Conservation (phyloP, 306 rosid genomes). For the Trifolium dubium region DNA sequence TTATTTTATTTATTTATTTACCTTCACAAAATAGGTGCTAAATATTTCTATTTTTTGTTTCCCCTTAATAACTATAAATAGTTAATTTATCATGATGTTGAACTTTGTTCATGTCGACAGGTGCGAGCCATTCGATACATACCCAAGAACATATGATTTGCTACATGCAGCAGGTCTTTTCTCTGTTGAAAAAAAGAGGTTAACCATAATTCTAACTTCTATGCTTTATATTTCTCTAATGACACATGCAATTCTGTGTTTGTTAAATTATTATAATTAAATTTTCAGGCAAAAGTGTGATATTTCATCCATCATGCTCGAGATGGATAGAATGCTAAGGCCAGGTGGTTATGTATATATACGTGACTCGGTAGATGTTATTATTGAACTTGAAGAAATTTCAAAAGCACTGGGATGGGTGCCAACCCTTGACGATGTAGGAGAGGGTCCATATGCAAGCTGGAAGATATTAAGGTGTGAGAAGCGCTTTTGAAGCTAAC, state of each 20-base stretch:
- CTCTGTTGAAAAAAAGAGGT: slow-evolving; percentile 79
- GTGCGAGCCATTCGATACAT: slow-evolving; percentile 97
- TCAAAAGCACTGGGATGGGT: slow-evolving; percentile 78
- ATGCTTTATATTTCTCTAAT: slow-evolving; percentile 12
- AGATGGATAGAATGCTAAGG: slow-evolving; percentile 87
- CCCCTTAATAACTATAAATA: background rate
- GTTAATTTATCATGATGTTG: slow-evolving; percentile 32
- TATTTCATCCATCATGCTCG: slow-evolving; percentile 79
- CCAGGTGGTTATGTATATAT: slow-evolving; percentile 86
- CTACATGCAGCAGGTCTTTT: slow-evolving; percentile 84
- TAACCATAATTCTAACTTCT: slow-evolving; percentile 16
- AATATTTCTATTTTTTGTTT: background rate
- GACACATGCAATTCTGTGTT: background rate
- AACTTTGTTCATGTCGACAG: slow-evolving; percentile 44
- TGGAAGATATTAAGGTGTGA: slow-evolving; percentile 75
- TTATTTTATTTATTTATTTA: background rate
- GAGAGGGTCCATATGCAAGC: slow-evolving; percentile 93
- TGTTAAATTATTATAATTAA: slow-evolving; percentile 2
- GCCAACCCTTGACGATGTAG: slow-evolving; percentile 53
- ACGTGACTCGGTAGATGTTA: slow-evolving; percentile 62
- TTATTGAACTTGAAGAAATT: slow-evolving; percentile 64
- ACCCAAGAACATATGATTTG: slow-evolving; percentile 90
- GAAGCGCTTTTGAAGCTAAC: slow-evolving; percentile 53
- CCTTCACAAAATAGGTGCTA: background rate
- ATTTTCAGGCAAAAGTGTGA: slow-evolving; percentile 63